These are phyloP conservation scores for Umbelopsis ramanniana DNA, from an alignment of 192 early-diverging fungal genomes.

Conservation along the genomic window DNA sequence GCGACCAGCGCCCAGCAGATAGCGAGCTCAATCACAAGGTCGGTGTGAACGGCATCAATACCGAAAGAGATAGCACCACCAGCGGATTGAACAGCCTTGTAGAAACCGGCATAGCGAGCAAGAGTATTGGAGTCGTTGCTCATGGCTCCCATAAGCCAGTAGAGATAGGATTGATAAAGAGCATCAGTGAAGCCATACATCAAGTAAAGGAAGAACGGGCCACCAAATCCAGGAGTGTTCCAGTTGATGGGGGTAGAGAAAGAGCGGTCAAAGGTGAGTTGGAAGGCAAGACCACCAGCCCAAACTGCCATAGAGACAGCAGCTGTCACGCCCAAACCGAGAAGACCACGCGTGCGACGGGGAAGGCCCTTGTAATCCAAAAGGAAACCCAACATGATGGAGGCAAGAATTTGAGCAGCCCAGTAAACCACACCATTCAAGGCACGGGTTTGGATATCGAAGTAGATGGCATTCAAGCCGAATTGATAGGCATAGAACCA, in stretches of 20 bases:
- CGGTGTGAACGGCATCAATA: constrained; percentile 55
- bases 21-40: constrained; percentile 30
- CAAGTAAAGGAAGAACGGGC: constrained; percentile 73
- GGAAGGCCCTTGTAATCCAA: constrained; percentile 60
- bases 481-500: constrained; percentile 82
- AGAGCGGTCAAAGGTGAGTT: constrained; percentile 50
- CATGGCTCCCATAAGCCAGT: constrained; percentile 86
- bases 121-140: constrained; percentile 74
- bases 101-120: constrained; percentile 78
- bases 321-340: constrained; percentile 56
- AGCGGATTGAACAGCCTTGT: constrained; percentile 85
- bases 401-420: constrained; percentile 70
- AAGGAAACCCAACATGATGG: constrained; percentile 59
- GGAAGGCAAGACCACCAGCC: constrained; percentile 63
- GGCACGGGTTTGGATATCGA: constrained; percentile 68
- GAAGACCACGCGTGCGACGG: constrained; percentile 66
- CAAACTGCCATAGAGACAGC: constrained; percentile 61
- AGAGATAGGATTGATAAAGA: constrained; percentile 74
- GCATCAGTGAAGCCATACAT: constrained; percentile 81
- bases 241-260: constrained; percentile 54
- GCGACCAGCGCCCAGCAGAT: constrained; percentile 59
- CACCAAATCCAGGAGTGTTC: constrained; percentile 46
- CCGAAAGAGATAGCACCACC: constrained; percentile 78
- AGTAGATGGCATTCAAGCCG: constrained; percentile 66
- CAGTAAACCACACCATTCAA: constrained; percentile 77